phyloP scores from a whole-genome alignment of 2,329 filamentous ascomycete genomes.

The Seiridium unicorne region DNA sequence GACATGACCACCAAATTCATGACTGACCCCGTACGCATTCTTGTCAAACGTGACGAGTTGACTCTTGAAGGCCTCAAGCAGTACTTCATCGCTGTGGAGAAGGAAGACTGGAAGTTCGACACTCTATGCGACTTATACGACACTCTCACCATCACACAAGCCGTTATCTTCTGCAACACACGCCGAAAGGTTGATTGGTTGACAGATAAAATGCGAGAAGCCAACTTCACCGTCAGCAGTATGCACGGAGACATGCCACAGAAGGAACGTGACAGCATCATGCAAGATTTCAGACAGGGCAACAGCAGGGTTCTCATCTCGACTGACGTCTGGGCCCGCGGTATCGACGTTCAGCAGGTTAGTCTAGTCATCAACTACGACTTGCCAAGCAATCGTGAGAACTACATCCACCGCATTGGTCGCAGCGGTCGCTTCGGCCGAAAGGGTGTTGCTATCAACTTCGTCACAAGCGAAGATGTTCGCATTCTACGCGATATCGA shows the following conservation, averaged over 20 bases:
- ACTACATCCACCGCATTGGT: conserved; percentile 98
- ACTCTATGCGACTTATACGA: conserved; percentile 98
- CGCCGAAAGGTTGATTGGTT: conserved; percentile 99
- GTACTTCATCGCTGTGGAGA: conserved; percentile 98
- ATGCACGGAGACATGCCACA: conserved; percentile 99
- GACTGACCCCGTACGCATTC: conserved; percentile 93
- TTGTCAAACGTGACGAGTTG: conserved; percentile 98
- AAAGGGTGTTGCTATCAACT: conserved; percentile 99
- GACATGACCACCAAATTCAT: conserved; percentile 99
- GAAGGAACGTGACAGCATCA: conserved; percentile 96
- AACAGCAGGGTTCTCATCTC: conserved; percentile 96
- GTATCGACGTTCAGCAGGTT: conserved; percentile 98
- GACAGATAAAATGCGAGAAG: conserved; percentile 98
- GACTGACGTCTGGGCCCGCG: conserved; percentile 95
- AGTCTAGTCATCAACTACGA: conserved; percentile 99
- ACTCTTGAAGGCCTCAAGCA: conserved; percentile 97
- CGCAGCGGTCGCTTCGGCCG: conserved; percentile 92
- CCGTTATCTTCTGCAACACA: conserved; percentile 99
- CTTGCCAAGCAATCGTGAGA: conserved; percentile 95
- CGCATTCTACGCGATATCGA: conserved; percentile 97
- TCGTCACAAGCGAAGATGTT: conserved; percentile 97
- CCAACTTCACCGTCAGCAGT: conserved; percentile 96
- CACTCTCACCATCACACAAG: conserved; percentile 96
- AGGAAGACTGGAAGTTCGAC: conserved; percentile 99
- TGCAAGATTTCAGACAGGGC: conserved; percentile 97